Evolutionary conservation across 495 filamentous ascomycete genomes (phyloP), one percentile per base, ranked within the genome.

Genomic region (Massariosphaeria phaeospora): DNA sequence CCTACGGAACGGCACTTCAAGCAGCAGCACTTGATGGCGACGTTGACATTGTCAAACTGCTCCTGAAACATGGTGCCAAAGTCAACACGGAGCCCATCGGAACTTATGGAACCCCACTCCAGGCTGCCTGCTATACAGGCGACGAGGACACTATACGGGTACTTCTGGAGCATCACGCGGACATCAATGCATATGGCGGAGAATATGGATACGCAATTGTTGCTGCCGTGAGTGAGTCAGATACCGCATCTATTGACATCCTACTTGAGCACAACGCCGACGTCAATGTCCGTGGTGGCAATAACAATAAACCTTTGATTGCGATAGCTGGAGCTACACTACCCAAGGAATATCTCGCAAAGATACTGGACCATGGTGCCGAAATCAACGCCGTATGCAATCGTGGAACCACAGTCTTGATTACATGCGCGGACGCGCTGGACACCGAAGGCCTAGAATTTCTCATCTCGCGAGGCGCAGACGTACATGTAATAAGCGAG

Each of bases 381-480:
- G 44, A 60, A 20, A 48, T 63, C 18, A 48, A 63, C 24, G 51
- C 26, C 3, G 20, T 13, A 13, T 44, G 31, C 24, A 46, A 54
- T 7, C 26, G 48, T 20, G 52, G 34, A 6, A 55, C 21, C 0
- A 70, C 54, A 7, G 38, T 51, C 12, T n/a, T 70, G 26, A 60
- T 59, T 6, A 33, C 36, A 24, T 48, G 62, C 17, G 49, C 65
- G 15, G 27, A 23, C 9, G 9, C n/a, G 8, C 57, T 54, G 7
- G 30, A 46, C 13, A 10, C 17, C 2, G 10, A 39, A 6, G 42
- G 64, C 13, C 25, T 67, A 0, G 55, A 63, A n/a, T 20, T 50
- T 12, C 45, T 68, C 13, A 23, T 69, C 2, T 46, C 55, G n/a
- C 33, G 45, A 13, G 67, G 61, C 8, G 67, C 61, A 1, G 36